These are phyloP conservation scores for Coniella lustricola DNA, from an alignment of 2,329 filamentous ascomycete species.

Conservation along the genomic window DNA sequence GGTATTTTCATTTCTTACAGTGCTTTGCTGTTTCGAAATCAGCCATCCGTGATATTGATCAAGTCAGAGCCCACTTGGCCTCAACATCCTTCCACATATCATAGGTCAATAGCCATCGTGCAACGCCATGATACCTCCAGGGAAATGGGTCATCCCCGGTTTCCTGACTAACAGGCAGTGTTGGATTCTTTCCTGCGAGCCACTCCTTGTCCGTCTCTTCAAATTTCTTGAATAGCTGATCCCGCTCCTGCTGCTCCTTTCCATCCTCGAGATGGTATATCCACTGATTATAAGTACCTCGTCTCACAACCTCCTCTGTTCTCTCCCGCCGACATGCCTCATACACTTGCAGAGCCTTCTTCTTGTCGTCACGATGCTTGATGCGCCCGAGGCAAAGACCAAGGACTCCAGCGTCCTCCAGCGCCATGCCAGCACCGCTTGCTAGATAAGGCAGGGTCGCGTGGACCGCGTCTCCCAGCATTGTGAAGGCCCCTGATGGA, in stretches of 20 bases:
- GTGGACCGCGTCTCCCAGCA: conserved; percentile 58
- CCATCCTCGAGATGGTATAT: conserved; percentile 57
- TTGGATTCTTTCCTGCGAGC: conserved; percentile 20
- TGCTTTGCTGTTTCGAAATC: no score
- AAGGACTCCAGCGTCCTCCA: conserved; percentile 53
- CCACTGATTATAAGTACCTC: conserved; percentile 55
- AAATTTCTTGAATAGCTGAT: conserved; percentile 29
- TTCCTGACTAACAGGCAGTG: conserved; percentile 21
- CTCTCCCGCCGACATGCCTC: conserved; percentile 50
- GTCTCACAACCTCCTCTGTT: conserved; percentile 51
- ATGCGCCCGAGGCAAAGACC: conserved; percentile 46
- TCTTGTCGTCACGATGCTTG: conserved; percentile 30
- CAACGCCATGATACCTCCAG: conserved; percentile 34
- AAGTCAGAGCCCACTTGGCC: conserved; percentile 22
- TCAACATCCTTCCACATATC: conserved; percentile 33
- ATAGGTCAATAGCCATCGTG: conserved; percentile 33
- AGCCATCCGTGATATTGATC: no score
- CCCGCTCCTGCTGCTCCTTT: conserved; percentile 45
- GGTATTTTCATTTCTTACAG: no score
- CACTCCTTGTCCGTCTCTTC: conserved; percentile 26
- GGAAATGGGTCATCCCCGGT: conserved; percentile 35
- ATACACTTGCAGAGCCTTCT: conserved; percentile 38
- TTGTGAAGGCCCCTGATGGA: conserved; percentile 45
- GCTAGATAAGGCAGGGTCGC: conserved; percentile 58
- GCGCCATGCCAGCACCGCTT: conserved; percentile 48